phyloP scores from a whole-genome alignment of 441 rosid genomes.

The Euphorbia schlechtendalii region DNA sequence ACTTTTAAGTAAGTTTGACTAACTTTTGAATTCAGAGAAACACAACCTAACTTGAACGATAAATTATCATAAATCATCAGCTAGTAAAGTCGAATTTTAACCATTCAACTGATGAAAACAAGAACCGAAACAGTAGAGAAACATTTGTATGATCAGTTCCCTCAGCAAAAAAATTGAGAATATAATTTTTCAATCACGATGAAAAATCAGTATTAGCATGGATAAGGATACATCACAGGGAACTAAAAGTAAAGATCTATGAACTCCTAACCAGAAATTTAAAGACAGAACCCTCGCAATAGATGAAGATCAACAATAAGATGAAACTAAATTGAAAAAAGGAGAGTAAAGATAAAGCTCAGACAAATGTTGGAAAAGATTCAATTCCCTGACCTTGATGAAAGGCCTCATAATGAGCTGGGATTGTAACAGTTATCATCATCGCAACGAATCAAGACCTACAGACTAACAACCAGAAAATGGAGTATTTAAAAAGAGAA shows the following conservation, averaged over 20 bases:
- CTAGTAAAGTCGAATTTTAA: no score
- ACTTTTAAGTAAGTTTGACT: no score
- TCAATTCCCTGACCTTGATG: conserved; percentile 38
- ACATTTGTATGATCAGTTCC: conserved; percentile 15
- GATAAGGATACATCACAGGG: conserved; percentile 40
- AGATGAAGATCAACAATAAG: no score
- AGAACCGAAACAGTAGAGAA: background rate
- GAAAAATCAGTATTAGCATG: conserved; percentile 61
- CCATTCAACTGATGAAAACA: background rate
- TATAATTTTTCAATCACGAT: conserved; percentile 17
- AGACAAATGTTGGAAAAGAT: conserved; percentile 40
- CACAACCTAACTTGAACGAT: no score
- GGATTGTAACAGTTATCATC: conserved; percentile 54
- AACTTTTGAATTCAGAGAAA: no score
- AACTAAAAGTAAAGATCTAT: conserved; percentile 13
- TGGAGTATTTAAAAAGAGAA: no score
- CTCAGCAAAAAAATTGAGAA: conserved; percentile 23
- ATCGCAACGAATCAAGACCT: conserved; percentile 9
- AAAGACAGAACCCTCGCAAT: no score
- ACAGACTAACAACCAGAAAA: no score
- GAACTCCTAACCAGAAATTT: no score
- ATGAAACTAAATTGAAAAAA: background rate
- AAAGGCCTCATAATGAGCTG: conserved; percentile 75
- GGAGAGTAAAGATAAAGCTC: conserved; percentile 26
- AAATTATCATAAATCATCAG: no score